Base-by-base conservation (phyloP, 495 filamentous ascomycete genomes). In the Penicillium maclennaniae region DNA sequence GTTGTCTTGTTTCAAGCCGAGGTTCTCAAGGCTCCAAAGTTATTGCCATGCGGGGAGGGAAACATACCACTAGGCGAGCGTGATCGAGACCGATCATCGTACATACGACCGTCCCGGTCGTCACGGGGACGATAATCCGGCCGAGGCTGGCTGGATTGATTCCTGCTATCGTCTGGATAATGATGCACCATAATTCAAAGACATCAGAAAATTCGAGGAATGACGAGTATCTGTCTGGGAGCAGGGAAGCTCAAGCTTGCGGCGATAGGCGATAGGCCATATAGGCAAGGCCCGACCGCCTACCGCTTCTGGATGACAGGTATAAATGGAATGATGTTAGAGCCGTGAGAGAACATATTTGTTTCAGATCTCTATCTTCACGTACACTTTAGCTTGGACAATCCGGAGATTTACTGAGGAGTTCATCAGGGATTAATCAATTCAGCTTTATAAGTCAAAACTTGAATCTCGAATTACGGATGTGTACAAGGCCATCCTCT, bases 11-110 rank as follows among this genome's bases (percentile, higher is more conserved):
- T 40, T 51, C 51, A 49, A 43, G 40, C 47, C 23, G 48, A 53
- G 15, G 6, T 27, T 15, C 48, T 5, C 49, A 49, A 40, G 47
- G 36, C 46, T 48, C 45, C 61, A 53, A 42, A 48, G 40, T 42
- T 60, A 54, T 51, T 62, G 67, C 56, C 64, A 58, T 76, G 74
- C 65, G 68, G 73, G 71, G 76, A 71, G 69, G 66, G 64, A 54
- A 52, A 69, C 66, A 61, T 72, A 75, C 72, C 72, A 59, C 68
- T 68, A 71, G 69, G 71, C 56, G 75, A 76, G 49, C 66, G 68
- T 46, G 74, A 75, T 57, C 72, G 69, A 7, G 71, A 68, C 38
- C 58, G 69, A 56, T 80, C 79, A 53, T 79, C 76, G 55, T 81
- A 79, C 71, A 79, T 76, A 41, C 70, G 66, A 45, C 67, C 73